Conservation (phyloP, 176 grass and related monocot species). For the Puccinellia tenuiflora region DNA sequence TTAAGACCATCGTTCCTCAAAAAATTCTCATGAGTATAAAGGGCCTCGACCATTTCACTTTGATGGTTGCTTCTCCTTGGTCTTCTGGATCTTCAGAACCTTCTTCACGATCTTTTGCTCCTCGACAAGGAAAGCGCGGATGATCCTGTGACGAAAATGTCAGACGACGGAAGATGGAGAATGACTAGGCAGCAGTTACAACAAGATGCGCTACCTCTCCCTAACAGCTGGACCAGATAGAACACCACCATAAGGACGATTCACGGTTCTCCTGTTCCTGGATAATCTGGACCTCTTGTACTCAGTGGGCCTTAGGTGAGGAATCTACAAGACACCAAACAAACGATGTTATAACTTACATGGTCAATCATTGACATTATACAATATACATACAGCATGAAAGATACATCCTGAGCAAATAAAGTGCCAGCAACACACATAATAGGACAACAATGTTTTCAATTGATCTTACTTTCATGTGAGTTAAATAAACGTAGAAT, state of each 20-base stretch:
- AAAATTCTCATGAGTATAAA: constrained; percentile 5
- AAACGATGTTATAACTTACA: background rate
- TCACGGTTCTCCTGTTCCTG: constrained; percentile 59
- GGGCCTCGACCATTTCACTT: constrained; percentile 27
- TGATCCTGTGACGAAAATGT: constrained; percentile 51
- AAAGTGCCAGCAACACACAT: background rate
- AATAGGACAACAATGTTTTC: background rate
- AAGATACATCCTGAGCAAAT: background rate
- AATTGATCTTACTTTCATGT: background rate
- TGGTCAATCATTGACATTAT: background rate
- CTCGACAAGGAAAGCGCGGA: constrained; percentile 78
- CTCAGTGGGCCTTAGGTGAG: constrained; percentile 51
- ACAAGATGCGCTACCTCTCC: constrained; percentile 38
- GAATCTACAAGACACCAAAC: constrained; percentile 30
- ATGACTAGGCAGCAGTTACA: background rate
- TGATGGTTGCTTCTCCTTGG: constrained; percentile 65
- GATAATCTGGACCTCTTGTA: constrained; percentile 58
- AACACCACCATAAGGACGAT: constrained; percentile 60
- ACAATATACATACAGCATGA: background rate
- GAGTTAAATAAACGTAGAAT: background rate
- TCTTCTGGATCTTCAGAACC: constrained; percentile 91
- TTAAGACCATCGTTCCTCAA: background rate
- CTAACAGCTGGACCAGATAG: constrained; percentile 53
- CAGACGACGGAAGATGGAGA: background rate
- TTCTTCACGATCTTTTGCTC: constrained; percentile 98